Evolutionary conservation across 2,329 filamentous ascomycete species (phyloP), one percentile per base, ranked within the genome.

Genomic region (Penicillium sp.): DNA sequence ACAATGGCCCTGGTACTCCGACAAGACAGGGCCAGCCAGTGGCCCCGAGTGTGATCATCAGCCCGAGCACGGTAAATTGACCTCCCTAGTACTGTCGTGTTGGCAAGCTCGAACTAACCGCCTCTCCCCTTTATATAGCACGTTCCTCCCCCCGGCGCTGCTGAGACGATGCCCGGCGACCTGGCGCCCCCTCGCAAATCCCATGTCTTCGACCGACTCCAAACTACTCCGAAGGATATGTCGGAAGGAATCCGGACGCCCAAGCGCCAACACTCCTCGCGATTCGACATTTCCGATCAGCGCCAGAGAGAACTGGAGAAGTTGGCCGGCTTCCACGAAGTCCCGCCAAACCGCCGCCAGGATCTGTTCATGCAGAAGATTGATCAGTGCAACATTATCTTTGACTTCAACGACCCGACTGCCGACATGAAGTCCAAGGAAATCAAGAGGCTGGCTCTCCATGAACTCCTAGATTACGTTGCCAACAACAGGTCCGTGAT

Each of bases 321-420:
- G 78, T 82, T 99, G 21, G 93, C 94, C 1, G 94, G 94, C 31
- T 99, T 99, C 76, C 94, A 99, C 69, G 94, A 99, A 76, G 94
- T 97, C 23, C 90, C 93, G 10, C 94, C 94, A 14, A 96, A 96
- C 72, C 87, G 93, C 60, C 87, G 94, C 58, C 92, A 97, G 77
- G 93, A 97, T 66, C 84, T 99, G 16, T 99, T 99, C 77, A 97
- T 99, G 92, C 92, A 97, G 72, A 99, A 99, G 82, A 94, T 99
- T 66, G 94, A 97, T 69, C 94, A 99, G 75, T 99, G 94, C 81
- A 99, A 99, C 72, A 95, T 99, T 79, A 99, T 99, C 68, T 99
- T 99, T 72, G 94, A 99, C 78, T 99, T 99, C 79, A 99, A 97
- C 73, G 94, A 99, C 75, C 91, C 93, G 45, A 96, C 91, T 62